Evolutionary conservation across 1,284 basidiomycete species (phyloP), one percentile per base, ranked within the genome.

Genomic region (Boletellus deceptivus): DNA sequence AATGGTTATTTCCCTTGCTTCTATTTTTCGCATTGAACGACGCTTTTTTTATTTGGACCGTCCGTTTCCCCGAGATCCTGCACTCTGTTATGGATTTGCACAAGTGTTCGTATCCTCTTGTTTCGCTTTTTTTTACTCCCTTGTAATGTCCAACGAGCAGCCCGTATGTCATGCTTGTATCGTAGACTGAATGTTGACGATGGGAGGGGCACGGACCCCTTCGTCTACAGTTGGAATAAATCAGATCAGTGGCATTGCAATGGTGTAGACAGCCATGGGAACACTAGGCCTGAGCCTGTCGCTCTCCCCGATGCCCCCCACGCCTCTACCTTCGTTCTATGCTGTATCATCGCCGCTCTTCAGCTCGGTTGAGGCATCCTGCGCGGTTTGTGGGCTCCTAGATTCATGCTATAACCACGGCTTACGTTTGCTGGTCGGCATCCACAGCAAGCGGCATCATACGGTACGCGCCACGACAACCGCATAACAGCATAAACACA

Each of bases 21-120:
- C 43, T 3, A 50, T 60, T 50, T 57, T 54, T 53, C 50, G 46
- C 56, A 46, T 52, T 37, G 52, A 46, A 52, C 35, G 29, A 31
- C 51, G 43, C 22, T 40, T 49, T 43, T 54, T 56, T 49, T 55
- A 31, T 13, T 55, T 60, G 49, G 51, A 53, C 41, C 49, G n/a
- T 41, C 46, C 24, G 40, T 52, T 55, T 27, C 49, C 52, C 46
- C 45, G 42, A 56, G 45, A 48, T 51, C 37, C 51, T 16, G 53
- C 59, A 49, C 48, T 24, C 34, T 52, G 62, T 59, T 62, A 60
- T 59, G 64, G 61, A 65, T 61, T 48, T 63, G 58, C 62, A 61
- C 36, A 57, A 25, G 8, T 31, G 9, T 31, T 41, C 49, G 43
- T 53, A 45, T 48, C 46, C 53, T 36, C 49, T 60, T 60, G 43